Conservation (phyloP, 768 basidiomycete genomes). For the Kwoniella sp. region DNA sequence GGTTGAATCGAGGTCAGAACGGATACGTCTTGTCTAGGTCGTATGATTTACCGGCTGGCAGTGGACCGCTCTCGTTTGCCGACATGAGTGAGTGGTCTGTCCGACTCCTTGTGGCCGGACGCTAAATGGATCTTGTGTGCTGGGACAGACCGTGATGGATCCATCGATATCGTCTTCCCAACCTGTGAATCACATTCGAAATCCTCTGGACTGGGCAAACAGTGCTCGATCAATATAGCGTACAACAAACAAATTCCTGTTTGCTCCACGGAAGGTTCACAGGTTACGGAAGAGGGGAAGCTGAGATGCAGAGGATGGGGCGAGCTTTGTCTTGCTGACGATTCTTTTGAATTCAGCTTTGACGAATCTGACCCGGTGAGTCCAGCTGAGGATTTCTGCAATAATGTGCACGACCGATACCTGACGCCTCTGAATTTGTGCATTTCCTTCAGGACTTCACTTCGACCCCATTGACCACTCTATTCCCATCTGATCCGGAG, state of each 20-base stretch:
- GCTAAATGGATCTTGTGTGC: too few species aligned
- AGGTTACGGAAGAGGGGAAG: constrained; percentile 61
- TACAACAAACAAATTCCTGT: constrained; percentile 89
- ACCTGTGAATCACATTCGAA: constrained; percentile 74
- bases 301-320: constrained; percentile 73
- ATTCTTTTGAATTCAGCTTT: constrained; percentile 76
- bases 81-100: constrained; percentile 70
- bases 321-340: constrained; percentile 79
- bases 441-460: constrained; percentile 63
- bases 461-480: constrained; percentile 66
- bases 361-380: constrained; percentile 55
- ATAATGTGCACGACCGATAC: neutral
- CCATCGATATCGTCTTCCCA: constrained; percentile 90
- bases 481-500: constrained; percentile 60
- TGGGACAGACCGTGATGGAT: constrained; percentile 79
- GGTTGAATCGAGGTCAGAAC: constrained; percentile 79
- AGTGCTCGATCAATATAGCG: constrained; percentile 84
- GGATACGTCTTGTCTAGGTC: constrained; percentile 73
- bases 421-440: neutral
- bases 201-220: constrained; percentile 69
- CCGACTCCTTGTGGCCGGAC: too few species aligned
- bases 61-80: constrained; percentile 80
- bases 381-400: constrained; percentile 50
- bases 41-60: constrained; percentile 71
- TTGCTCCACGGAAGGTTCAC: constrained; percentile 66